Evolutionary conservation across 495 filamentous ascomycete species (phyloP).

Genomic region (Schizothecium vesticola): DNA sequence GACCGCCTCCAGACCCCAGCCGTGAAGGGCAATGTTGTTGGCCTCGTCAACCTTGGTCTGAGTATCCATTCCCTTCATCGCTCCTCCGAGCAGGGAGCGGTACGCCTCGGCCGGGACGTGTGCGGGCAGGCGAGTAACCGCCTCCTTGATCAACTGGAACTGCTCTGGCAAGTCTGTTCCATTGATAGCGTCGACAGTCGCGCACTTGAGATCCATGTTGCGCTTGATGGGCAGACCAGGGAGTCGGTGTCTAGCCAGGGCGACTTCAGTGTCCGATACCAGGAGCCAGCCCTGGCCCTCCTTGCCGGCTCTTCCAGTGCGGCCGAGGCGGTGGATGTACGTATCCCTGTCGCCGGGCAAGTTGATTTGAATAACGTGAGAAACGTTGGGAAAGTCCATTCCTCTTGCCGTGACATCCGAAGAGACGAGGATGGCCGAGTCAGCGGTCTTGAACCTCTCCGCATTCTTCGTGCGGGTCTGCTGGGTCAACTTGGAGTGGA

Average conservation of each 20-base stretch:
- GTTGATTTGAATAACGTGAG: slow-evolving; percentile 82
- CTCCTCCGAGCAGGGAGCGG: slow-evolving; percentile 45
- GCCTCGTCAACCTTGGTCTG: slow-evolving; percentile 45
- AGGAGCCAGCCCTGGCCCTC: slow-evolving; percentile 77
- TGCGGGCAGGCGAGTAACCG: slow-evolving; percentile 26
- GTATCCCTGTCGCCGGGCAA: slow-evolving; percentile 65
- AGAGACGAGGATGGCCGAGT: slow-evolving; percentile 73
- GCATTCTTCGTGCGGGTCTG: slow-evolving; percentile 57
- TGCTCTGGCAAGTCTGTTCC: slow-evolving; percentile 29
- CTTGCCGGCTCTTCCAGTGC: slow-evolving; percentile 64
- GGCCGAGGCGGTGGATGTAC: slow-evolving; percentile 87
- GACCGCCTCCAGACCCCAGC: slow-evolving; percentile 55
- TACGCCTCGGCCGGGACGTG: slow-evolving; percentile 37
- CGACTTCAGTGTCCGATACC: slow-evolving; percentile 54
- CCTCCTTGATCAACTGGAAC: slow-evolving; percentile 34
- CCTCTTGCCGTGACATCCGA: slow-evolving; percentile 93
- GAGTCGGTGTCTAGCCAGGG: slow-evolving; percentile 46
- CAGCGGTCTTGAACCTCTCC: slow-evolving; percentile 58
- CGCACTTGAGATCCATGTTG: slow-evolving; percentile 38
- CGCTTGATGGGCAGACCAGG: slow-evolving; percentile 59
- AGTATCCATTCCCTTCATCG: slow-evolving; percentile 31
- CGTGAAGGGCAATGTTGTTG: slow-evolving; percentile 56
- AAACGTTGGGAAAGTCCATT: slow-evolving; percentile 94
- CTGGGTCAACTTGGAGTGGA: slow-evolving; percentile 79
- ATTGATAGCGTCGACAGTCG: slow-evolving; percentile 48